These are phyloP conservation scores for Cylindrotheca fusiformis DNA, from an alignment of 108 stramenopile species.

Conservation along the genomic window DNA sequence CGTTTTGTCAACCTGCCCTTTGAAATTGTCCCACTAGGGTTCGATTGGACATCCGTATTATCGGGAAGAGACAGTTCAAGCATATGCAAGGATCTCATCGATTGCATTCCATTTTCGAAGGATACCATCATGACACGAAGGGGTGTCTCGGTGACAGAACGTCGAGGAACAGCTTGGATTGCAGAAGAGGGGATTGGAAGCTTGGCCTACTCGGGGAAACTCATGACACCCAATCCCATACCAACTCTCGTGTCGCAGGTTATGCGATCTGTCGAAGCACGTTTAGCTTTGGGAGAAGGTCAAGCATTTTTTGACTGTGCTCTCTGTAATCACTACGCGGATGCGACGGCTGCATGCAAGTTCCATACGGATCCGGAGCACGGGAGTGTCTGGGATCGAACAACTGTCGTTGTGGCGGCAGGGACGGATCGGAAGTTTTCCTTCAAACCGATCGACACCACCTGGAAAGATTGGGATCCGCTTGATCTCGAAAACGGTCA, in stretches of 20 bases:
- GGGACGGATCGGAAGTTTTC: constrained; percentile 55
- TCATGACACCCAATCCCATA: constrained; percentile 55
- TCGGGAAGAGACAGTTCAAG: neutral
- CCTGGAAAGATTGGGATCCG: constrained; percentile 43
- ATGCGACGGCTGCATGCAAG: constrained; percentile 63
- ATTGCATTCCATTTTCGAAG: constrained; percentile 54
- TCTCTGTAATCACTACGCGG: constrained; percentile 72
- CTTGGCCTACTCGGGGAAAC: constrained; percentile 71
- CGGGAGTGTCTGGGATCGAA: constrained; percentile 57
- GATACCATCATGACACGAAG: constrained; percentile 66
- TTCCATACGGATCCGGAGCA: constrained; percentile 78
- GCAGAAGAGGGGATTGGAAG: constrained; percentile 65
- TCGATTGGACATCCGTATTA: constrained; percentile 40
- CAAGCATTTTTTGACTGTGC: constrained; percentile 61
- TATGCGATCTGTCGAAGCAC: constrained; percentile 54
- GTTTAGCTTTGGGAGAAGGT: constrained; percentile 25
- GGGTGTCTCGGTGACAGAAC: constrained; percentile 55
- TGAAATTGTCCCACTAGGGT: constrained; percentile 55
- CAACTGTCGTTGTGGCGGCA: constrained; percentile 57
- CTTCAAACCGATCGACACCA: constrained; percentile 59
- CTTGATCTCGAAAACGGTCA: constrained; percentile 8
- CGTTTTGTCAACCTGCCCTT: constrained; percentile 36
- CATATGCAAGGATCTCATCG: constrained; percentile 26
- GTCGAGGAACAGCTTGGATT: constrained; percentile 72
- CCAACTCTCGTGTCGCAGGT: constrained; percentile 37